Conservation (phyloP, 371 early-diverging fungal genomes). For the Massospora cicadina region DNA sequence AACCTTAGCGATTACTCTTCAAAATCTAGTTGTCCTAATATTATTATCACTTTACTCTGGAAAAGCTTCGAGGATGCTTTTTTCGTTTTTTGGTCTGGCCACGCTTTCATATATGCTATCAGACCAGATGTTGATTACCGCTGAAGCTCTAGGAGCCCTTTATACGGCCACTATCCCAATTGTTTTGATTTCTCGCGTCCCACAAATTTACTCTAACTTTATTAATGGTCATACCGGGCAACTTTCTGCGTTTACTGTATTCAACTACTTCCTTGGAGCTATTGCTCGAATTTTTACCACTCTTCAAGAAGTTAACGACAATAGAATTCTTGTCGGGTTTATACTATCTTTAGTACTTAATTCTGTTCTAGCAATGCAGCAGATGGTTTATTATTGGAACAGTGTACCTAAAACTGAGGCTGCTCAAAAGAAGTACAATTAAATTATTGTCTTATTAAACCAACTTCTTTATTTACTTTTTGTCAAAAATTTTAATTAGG, state of each 20-base stretch:
- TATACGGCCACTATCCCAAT: constrained; percentile 70
- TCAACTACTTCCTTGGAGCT: constrained; percentile 67
- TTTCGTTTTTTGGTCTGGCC: constrained; percentile 17
- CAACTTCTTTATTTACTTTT: no score
- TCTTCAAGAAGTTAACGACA: constrained; percentile 67
- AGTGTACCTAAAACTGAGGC: neutral
- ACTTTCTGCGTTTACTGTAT: constrained; percentile 68
- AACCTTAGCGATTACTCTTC: constrained; percentile 50
- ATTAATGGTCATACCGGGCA: constrained; percentile 68
- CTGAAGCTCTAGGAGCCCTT: constrained; percentile 30
- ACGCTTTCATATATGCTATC: constrained; percentile 27
- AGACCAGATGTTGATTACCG: constrained; percentile 23
- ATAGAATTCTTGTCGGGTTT: constrained; percentile 44
- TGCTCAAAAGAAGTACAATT: constrained; percentile 3
- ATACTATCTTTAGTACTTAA: constrained; percentile 53
- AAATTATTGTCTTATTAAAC: no score
- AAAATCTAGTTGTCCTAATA: constrained; percentile 58
- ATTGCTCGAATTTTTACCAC: constrained; percentile 84
- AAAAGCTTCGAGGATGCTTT: constrained; percentile 18
- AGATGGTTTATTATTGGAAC: constrained; percentile 71
- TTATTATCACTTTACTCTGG: constrained; percentile 45
- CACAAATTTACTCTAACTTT: constrained; percentile 70
- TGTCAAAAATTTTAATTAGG: no score
- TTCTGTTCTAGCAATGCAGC: constrained; percentile 46
- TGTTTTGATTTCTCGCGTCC: constrained; percentile 56